A percentile compares a stretch with the other conserved stretches of the same genome.
Evolutionary conservation across 805 yeast species (phyloP).

Genomic region (Saccharomycopsis schoenii): DNA sequence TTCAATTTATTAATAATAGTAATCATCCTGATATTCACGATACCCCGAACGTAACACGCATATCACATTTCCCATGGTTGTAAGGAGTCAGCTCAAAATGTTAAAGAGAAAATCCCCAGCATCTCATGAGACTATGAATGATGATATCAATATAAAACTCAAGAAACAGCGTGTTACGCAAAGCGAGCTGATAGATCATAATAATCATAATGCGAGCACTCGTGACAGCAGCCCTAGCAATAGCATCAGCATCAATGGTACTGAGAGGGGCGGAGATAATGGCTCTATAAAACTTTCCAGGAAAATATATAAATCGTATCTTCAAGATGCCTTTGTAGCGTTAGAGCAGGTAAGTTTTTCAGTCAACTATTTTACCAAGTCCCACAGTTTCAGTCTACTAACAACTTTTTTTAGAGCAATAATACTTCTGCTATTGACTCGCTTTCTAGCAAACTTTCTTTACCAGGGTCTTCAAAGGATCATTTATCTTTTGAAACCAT

Average conservation of each 20-base stretch:
- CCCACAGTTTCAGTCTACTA: constrained; percentile 19
- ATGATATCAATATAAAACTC: not conserved
- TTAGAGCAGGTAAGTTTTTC: constrained; percentile 43
- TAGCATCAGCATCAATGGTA: no score
- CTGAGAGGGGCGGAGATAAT: not conserved
- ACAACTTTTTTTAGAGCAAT: constrained; percentile 24
- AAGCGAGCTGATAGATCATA: not conserved
- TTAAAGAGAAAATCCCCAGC: not conserved
- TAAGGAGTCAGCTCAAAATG: constrained; percentile 1
- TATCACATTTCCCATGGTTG: not conserved
- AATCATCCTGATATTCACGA: no score
- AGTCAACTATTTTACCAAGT: not conserved
- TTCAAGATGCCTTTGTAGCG: constrained; percentile 60
- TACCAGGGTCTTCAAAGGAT: constrained; percentile 44
- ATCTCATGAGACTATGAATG: not conserved
- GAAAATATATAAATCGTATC: constrained; percentile 30
- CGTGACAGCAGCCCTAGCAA: not conserved
- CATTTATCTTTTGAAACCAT: constrained; percentile 45
- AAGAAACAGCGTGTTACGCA: not conserved
- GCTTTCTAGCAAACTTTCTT: constrained; percentile 47
- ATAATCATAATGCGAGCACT: not conserved
- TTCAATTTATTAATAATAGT: no score
- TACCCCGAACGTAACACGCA: not conserved
- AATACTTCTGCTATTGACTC: constrained; percentile 49
- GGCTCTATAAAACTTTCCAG: not conserved